Percentiles rank a stretch among this genome's conserved stretches.
These are phyloP conservation scores for Coleophoma crateriformis DNA, from an alignment of 2,329 filamentous ascomycete genomes.

Conservation along the genomic window DNA sequence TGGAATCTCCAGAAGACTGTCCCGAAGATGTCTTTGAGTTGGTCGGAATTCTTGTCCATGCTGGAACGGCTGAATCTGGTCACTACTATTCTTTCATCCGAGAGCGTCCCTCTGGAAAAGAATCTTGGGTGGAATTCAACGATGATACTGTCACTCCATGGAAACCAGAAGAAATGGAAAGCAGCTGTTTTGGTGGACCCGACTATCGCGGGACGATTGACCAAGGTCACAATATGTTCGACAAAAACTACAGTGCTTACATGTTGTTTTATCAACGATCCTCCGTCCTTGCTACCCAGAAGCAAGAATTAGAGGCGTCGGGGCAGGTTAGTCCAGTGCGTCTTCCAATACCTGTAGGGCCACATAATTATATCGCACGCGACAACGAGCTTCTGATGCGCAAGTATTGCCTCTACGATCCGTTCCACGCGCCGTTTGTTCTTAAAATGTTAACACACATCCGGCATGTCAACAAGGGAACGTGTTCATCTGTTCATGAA, in stretches of 20 bases:
- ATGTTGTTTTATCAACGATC: conserved; percentile 96
- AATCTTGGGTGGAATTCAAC: conserved; percentile 86
- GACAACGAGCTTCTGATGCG: conserved; percentile 72
- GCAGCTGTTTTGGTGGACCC: conserved; percentile 73
- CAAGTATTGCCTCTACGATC: conserved; percentile 75
- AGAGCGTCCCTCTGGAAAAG: conserved; percentile 57
- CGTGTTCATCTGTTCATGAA: conserved; percentile 43
- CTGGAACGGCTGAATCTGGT: conserved; percentile 86
- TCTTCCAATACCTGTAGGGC: conserved; percentile 35
- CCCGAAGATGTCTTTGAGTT: conserved; percentile 81
- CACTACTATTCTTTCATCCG: conserved; percentile 97
- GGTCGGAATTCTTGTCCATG: conserved; percentile 91
- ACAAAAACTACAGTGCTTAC: conserved; percentile 83
- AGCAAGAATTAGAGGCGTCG: conserved; percentile 36
- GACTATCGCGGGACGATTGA: conserved; percentile 48
- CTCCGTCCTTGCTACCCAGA: conserved; percentile 53
- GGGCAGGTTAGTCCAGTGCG: conserved; percentile 35
- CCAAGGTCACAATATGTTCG: conserved; percentile 40
- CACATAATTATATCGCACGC: conserved; percentile 55
- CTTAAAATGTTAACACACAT: conserved; percentile 54
- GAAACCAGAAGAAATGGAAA: conserved; percentile 67
- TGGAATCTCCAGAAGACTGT: conserved; percentile 47
- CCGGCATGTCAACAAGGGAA: conserved; percentile 39
- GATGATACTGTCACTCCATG: conserved; percentile 77
- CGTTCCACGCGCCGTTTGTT: conserved; percentile 63